Base-by-base conservation (phyloP, 495 filamentous ascomycete genomes). In the Penicillium pulvis region DNA sequence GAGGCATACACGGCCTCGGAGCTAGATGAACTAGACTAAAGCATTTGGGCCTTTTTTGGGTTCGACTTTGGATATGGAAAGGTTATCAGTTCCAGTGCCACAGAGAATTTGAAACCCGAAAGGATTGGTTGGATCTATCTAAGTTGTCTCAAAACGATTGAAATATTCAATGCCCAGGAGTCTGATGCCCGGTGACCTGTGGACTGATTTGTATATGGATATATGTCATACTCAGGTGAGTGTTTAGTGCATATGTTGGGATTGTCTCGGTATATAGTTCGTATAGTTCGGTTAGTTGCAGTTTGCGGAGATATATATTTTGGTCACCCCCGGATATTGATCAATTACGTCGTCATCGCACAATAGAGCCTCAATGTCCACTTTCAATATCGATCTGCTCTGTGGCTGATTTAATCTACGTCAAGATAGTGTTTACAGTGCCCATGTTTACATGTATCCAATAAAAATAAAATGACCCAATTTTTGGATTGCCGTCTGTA, bases 401-500 rank as follows among this genome's bases (percentile, higher is more conserved):
- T 41, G 39, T 41, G 39, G 39, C 39, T 41, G n/a, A 8, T 41
- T 17, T 6, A n/a, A 17, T 50, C 26, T 50, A 50, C 39, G 39
- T 17, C 4, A 17, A 41, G n/a, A 41, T 23, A 36, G 28, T 12
- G 17, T 49, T 24, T 30, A 52, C 33, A 39, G 31, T 11, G 20
- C 20, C 20, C 20, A 23, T 23, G 20, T 23, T 23, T 23, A 23
- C 20, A 23, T 16, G 6, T 12, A 36, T 51, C 10, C 31, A 28
- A 11, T 54, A 28, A 19, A 28, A 28, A 30, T 45, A 43, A 43
- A 42, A 44, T 31, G 64, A 64, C 73, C 68, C 65, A 66, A 68
- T 68, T 70, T 71, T 71, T 62, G 63, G 59, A 67, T 68, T 71
- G 65, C 69, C 68, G 62, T 67, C 64, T 71, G 64, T 73, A 71